Base-by-base conservation (phyloP, 345 rosid species). In the Limnanthes douglasii region DNA sequence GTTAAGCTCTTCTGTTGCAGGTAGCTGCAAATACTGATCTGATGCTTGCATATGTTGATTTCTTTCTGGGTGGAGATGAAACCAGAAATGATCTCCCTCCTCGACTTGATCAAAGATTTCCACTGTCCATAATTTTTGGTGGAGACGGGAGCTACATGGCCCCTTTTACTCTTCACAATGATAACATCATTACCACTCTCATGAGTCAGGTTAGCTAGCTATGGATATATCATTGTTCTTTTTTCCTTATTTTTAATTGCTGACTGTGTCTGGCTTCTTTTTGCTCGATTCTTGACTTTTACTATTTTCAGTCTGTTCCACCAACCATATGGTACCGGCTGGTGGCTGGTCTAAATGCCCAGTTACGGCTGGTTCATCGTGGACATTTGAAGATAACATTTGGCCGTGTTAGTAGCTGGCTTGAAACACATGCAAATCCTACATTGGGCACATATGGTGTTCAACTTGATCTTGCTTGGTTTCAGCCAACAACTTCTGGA, bases 61-160 rank as follows among this genome's bases (percentile, higher is more conserved):
- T 72, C 47, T 76, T 66, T 62, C 78, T 72, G 19, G 78, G 81
- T 11, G 86, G 86, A 37, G 86, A 76, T 51, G 86, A 76, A 43
- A 76, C 66, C 50, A 69, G 78, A 49, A 39, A 35, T 33, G 81
- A 64, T 58, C 81, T 72, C 46, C 86, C 86, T 56, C 68, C 75
- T 41, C 54, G 48, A 21, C 66, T 76, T 41, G 53, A 54, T 49
- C 72, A 72, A 46, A 72, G 86, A 43, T 64, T 66, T 46, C 78
- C 81, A 8, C 53, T 76, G 60, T 51, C 66, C 27, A 39, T 76
- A 50, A 41, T 64, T 37, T 76, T 76, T 32, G 78, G 86, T 24
- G 86, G 86, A 28, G 72, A 76, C 50, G 86, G 86, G 51, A 72
- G 80, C 41, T 76, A 72, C 57, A 66, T 76, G 86, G 57, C 81